phyloP scores from a whole-genome alignment of 768 basidiomycete species.

The Auriscalpium orientale region DNA sequence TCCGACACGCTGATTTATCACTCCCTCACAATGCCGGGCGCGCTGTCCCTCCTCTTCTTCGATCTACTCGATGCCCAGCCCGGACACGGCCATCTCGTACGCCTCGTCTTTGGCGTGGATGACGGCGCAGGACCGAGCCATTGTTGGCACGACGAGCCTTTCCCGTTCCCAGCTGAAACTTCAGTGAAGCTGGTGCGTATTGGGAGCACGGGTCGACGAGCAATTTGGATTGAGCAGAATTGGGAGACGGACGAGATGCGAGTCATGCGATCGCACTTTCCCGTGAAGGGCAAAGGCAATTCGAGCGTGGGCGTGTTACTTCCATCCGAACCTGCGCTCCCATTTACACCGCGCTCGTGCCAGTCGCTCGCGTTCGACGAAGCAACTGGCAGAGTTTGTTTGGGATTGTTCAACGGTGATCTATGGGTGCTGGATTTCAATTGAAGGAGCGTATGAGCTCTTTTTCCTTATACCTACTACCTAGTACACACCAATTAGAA shows the following conservation, averaged over 20 bases:
- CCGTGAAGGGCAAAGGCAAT: constrained; percentile 16
- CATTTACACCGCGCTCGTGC: constrained; percentile 40
- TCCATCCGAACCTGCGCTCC: constrained; percentile 40
- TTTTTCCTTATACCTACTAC: too few relatives aligned
- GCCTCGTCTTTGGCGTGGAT: neutral
- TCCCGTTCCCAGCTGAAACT: constrained; percentile 16
- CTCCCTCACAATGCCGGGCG: neutral
- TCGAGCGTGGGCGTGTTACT: constrained; percentile 31
- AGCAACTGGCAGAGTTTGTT: constrained; percentile 40
- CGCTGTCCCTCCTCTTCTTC: neutral
- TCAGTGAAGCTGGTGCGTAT: constrained; percentile 22
- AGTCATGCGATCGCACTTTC: constrained; percentile 45
- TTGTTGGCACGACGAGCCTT: constrained; percentile 4
- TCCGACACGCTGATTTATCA: neutral
- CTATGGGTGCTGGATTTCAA: constrained; percentile 39
- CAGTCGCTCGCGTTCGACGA: constrained; percentile 50
- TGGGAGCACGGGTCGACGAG: constrained; percentile 35
- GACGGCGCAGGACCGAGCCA: neutral
- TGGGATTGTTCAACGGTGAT: constrained; percentile 46
- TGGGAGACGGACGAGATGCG: constrained; percentile 42
- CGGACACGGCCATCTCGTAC: neutral
- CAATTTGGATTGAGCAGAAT: constrained; percentile 46
- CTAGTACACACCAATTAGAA: too few relatives aligned
- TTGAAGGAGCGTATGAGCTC: constrained; percentile 1
- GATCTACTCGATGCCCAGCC: neutral